phyloP scores from a whole-genome alignment of 805 yeast species.

The Cephaloascus albidus region DNA sequence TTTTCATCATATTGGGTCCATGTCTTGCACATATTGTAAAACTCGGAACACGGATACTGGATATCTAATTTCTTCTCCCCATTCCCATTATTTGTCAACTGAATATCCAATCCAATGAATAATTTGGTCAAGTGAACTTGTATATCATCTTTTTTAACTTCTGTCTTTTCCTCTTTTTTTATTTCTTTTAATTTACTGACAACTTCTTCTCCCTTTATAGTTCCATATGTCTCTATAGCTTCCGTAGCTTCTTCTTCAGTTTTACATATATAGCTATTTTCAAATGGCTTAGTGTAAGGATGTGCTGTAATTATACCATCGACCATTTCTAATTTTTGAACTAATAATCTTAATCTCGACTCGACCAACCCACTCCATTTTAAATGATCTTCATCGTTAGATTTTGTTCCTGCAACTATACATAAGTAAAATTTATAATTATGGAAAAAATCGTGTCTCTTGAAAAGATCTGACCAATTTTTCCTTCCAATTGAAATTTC shows the following conservation, averaged over 20 bases:
- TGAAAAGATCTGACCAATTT: conserved; percentile 68
- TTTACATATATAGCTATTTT: conserved; percentile 32
- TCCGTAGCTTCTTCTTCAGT: conserved; percentile 46
- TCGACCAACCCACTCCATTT: conserved; percentile 94
- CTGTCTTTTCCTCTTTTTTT: conserved; percentile 23
- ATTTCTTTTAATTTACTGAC: conserved; percentile 21
- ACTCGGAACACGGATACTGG: conserved; percentile 85
- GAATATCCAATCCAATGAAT: conserved; percentile 67
- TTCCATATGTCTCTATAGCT: conserved; percentile 56
- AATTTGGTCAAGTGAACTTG: conserved; percentile 60
- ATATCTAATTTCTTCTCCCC: conserved; percentile 66
- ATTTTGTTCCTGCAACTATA: conserved; percentile 67
- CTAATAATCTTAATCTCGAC: conserved; percentile 72
- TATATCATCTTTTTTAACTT: conserved; percentile 15
- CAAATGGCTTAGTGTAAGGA: conserved; percentile 78
- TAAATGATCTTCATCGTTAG: conserved; percentile 70
- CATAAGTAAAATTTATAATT: conserved; percentile 82
- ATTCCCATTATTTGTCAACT: conserved; percentile 31
- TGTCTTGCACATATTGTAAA: conserved; percentile 67
- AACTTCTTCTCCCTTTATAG: conserved; percentile 41
- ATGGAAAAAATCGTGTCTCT: conserved; percentile 73
- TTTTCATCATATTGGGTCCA: conserved; percentile 62
- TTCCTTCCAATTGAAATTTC: conserved; percentile 56
- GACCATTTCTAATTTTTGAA: conserved; percentile 71
- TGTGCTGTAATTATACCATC: conserved; percentile 79